Conservation (phyloP, 345 rosid species). For the Turritis glabra region DNA sequence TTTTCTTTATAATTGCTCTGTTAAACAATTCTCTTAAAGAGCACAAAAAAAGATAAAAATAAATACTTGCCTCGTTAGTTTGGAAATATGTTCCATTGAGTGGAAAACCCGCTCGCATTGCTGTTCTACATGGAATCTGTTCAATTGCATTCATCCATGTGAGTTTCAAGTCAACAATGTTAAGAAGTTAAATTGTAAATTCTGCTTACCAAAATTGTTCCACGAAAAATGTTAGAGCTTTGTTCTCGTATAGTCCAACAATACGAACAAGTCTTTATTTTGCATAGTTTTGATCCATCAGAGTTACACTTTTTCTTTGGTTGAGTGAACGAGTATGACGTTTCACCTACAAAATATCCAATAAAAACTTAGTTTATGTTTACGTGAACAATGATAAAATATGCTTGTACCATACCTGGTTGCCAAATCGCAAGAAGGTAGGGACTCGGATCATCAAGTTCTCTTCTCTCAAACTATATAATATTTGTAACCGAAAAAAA, state of each 20-base stretch:
- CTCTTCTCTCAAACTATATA: constrained; percentile 52
- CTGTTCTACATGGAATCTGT: constrained; percentile 73
- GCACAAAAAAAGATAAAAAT: no score
- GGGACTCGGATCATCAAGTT: constrained; percentile 47
- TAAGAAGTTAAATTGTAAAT: not conserved
- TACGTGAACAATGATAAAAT: not conserved
- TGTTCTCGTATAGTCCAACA: constrained; percentile 41
- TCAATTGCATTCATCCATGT: not conserved
- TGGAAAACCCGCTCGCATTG: constrained; percentile 58
- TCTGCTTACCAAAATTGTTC: constrained; percentile 59
- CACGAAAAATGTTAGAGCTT: constrained; percentile 40
- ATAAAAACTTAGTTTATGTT: not conserved
- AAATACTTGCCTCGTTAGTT: constrained; percentile 60
- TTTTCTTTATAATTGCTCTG: not conserved
- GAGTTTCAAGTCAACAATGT: not conserved
- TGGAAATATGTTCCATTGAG: constrained; percentile 85
- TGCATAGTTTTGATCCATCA: constrained; percentile 37
- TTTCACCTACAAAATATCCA: constrained; percentile 47
- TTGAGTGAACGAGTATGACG: constrained; percentile 29
- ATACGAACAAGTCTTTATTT: constrained; percentile 39
- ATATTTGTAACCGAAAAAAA: not conserved
- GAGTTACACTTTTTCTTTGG: constrained; percentile 42
- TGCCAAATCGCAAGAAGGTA: constrained; percentile 71
- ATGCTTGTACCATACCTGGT: constrained; percentile 44
- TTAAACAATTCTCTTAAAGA: no score